A percentile compares a stretch with the other conserved stretches of the same genome.
phyloP scores from a whole-genome alignment of 768 basidiomycete species.

The Mycena kentingensis region DNA sequence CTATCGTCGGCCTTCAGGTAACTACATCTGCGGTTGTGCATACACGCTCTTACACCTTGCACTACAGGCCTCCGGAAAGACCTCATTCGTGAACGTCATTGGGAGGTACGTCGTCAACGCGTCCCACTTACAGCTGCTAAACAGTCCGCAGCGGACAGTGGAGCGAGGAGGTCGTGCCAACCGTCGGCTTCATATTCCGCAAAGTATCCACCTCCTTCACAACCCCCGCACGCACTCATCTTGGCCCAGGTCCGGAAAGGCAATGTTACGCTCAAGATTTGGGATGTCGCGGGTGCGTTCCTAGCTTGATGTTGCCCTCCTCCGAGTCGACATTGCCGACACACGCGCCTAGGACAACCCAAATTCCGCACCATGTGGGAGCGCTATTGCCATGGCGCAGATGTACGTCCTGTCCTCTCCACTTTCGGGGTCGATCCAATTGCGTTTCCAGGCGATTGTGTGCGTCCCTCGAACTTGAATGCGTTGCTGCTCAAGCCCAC shows the following conservation, averaged over 20 bases:
- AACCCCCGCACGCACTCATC: not conserved
- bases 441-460: too few relatives aligned
- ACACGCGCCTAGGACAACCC: slow-evolving; percentile 65
- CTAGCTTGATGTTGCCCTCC: not conserved
- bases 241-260: slow-evolving; percentile 54
- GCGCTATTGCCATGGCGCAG: slow-evolving; percentile 89
- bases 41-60: not conserved
- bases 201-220: slow-evolving; percentile 52
- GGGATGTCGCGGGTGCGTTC: slow-evolving; percentile 89
- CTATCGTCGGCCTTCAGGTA: slow-evolving; percentile 90
- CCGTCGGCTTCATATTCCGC: slow-evolving; percentile 89
- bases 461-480: slow-evolving; percentile 8
- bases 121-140: too few relatives aligned
- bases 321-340: slow-evolving; percentile 12
- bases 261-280: slow-evolving; percentile 89
- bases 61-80: slow-evolving; percentile 89
- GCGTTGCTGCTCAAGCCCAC: not conserved
- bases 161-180: slow-evolving; percentile 96
- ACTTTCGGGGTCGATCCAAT: too few relatives aligned
- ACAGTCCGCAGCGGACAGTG: slow-evolving; percentile 50
- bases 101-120: too few relatives aligned
- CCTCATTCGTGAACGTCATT: slow-evolving; percentile 90
- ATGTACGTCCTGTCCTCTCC: too few relatives aligned
- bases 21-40: not conserved
- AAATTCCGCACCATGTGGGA: slow-evolving; percentile 97